Percentiles rank a stretch among this genome's conserved stretches.
Evolutionary conservation across 192 early-diverging fungal genomes (phyloP).

Genomic region (Piromyces sp.): DNA sequence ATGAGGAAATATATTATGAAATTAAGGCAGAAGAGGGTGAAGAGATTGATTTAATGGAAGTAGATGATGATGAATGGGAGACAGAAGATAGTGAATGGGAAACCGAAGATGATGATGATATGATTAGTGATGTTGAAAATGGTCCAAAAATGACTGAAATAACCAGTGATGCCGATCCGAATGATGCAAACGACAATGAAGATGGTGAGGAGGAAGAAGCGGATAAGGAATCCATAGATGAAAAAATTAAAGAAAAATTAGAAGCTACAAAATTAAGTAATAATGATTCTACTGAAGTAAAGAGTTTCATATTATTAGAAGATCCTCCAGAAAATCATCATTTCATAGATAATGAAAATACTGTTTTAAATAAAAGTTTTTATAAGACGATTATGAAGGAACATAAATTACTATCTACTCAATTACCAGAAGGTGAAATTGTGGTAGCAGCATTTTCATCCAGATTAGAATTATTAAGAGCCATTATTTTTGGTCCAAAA

Average conservation of each 20-base stretch:
- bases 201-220: slow-evolving; percentile 11
- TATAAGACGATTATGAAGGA: slow-evolving; percentile 18
- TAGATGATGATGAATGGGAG: slow-evolving; percentile 18
- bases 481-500: slow-evolving; percentile 30
- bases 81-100: background rate
- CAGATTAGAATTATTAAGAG: slow-evolving; percentile 32
- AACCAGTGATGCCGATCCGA: slow-evolving; percentile 4
- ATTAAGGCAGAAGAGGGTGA: slow-evolving; percentile 8
- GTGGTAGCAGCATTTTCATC: slow-evolving; percentile 35
- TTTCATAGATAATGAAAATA: slow-evolving; percentile 2
- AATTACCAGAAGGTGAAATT: slow-evolving; percentile 25
- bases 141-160: slow-evolving; percentile 2
- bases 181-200: slow-evolving; percentile 6
- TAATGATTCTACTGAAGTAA: slow-evolving; percentile 3
- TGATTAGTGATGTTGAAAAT: background rate
- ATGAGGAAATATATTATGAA: background rate
- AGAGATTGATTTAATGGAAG: slow-evolving; percentile 12
- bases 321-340: slow-evolving; percentile 14
- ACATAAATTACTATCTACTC: slow-evolving; percentile 19
- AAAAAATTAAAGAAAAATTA: background rate
- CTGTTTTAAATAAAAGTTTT: slow-evolving; percentile 6
- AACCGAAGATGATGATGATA: background rate
- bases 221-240: slow-evolving; percentile 9
- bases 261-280: background rate
- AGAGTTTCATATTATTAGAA: slow-evolving; percentile 11